Conservation (phyloP, 1,284 basidiomycete species). For the Cystobasidiaceae sp. region DNA sequence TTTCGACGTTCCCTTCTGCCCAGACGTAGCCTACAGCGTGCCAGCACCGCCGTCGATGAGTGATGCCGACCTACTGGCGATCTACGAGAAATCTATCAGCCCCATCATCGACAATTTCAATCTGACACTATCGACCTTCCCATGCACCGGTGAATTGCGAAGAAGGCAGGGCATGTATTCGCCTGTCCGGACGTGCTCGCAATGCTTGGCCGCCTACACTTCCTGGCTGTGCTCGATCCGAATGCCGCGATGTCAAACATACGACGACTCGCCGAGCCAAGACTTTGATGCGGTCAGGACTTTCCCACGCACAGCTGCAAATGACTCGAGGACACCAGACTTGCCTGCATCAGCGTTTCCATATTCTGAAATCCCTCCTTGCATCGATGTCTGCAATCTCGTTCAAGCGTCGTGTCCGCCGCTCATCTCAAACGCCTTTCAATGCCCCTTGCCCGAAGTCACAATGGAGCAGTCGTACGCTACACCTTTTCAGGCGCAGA, state of each 20-base stretch:
- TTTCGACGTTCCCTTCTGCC: slow-evolving; percentile 47
- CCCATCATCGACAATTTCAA: slow-evolving; percentile 47
- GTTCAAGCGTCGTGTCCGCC: slow-evolving; percentile 43
- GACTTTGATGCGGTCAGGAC: slow-evolving; percentile 34
- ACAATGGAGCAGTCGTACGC: slow-evolving; percentile 28
- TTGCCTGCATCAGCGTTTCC: slow-evolving; percentile 35
- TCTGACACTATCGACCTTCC: slow-evolving; percentile 47
- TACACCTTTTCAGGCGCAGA: slow-evolving; percentile 6
- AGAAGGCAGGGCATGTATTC: slow-evolving; percentile 46
- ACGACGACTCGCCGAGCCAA: slow-evolving; percentile 31
- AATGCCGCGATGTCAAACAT: slow-evolving; percentile 48
- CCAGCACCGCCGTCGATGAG: slow-evolving; percentile 44
- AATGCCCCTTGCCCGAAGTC: slow-evolving; percentile 36
- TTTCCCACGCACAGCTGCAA: slow-evolving; percentile 28
- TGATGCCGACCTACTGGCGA: slow-evolving; percentile 39
- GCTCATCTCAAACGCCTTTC: slow-evolving; percentile 35
- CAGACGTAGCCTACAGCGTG: slow-evolving; percentile 49
- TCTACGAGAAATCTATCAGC: slow-evolving; percentile 43
- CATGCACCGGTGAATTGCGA: slow-evolving; percentile 41
- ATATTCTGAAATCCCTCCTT: slow-evolving; percentile 42
- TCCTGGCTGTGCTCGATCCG: slow-evolving; percentile 48
- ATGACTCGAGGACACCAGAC: slow-evolving; percentile 8
- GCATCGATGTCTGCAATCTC: slow-evolving; percentile 38
- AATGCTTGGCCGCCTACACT: slow-evolving; percentile 47
- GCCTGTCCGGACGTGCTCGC: slow-evolving; percentile 46